Evolutionary conservation across 805 yeast genomes (phyloP).

Genomic region (Suhomyces xylopsoci): DNA sequence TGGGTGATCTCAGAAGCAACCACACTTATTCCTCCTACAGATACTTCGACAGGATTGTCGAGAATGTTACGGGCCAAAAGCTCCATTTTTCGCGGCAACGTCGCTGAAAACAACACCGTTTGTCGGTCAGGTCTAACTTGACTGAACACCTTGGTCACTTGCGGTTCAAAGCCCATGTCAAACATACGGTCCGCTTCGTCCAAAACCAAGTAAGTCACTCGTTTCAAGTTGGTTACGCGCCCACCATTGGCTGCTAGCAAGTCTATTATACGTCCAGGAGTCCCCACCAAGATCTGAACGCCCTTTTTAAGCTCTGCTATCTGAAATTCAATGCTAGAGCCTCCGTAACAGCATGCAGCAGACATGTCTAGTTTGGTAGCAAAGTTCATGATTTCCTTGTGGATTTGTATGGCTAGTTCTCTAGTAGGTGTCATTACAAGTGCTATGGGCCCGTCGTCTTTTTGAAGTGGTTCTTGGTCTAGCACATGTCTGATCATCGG

Average conservation of each 20-base stretch:
- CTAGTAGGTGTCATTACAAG: constrained; percentile 86
- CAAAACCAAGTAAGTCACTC: constrained; percentile 78
- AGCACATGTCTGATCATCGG: constrained; percentile 83
- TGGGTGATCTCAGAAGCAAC: constrained; percentile 83
- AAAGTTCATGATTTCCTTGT: constrained; percentile 62
- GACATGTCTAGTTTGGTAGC: constrained; percentile 46
- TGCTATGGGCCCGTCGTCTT: constrained; percentile 68
- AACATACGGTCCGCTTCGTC: constrained; percentile 98
- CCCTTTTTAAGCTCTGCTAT: constrained; percentile 77
- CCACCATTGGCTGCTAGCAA: constrained; percentile 81
- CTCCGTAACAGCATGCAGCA: constrained; percentile 87
- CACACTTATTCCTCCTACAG: constrained; percentile 74
- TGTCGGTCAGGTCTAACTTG: constrained; percentile 84
- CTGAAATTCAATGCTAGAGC: constrained; percentile 77
- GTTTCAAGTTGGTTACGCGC: constrained; percentile 59
- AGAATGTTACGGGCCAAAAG: constrained; percentile 65
- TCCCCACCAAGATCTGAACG: constrained; percentile 79
- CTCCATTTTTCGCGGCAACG: constrained; percentile 82
- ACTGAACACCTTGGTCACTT: constrained; percentile 73
- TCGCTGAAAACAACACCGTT: constrained; percentile 89
- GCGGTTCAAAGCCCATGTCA: constrained; percentile 97
- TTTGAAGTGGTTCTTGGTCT: constrained; percentile 56
- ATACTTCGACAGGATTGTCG: constrained; percentile 64
- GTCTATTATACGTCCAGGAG: constrained; percentile 95
- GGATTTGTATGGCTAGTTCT: constrained; percentile 84